Base-by-base conservation (phyloP, 352 stramenopile species). In the Phytopythium cucurbitacearum region DNA sequence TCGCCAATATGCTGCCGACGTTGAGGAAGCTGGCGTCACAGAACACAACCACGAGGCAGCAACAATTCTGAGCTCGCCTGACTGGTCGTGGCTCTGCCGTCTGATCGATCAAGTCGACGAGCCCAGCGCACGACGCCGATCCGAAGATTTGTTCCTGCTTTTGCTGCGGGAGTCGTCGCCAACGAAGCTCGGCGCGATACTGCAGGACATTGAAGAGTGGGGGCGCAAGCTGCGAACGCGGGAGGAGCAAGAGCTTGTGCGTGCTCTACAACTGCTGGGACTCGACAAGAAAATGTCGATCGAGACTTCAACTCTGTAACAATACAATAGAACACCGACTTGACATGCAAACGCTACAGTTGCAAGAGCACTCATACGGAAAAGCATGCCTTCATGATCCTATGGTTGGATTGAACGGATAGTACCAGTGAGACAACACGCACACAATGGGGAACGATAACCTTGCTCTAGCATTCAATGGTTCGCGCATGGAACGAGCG, bases 231-330 rank as follows among this genome's bases (percentile, higher is more conserved):
- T 44, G 34, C 43, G 5, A 21, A 49, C 11, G 56, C 59, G 15
- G 38, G 46, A 11, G 15, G 60, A 76, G 15, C 60, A 44, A 1
- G 35, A 76, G 40, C 50, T 69, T 16, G 52, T 49, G 34, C 51
- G 56, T 13, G 65, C 68, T 9, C 37, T 77, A 40, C 67, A 70
- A 45, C 46, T 77, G 49, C 13, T 77, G 0, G 68, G 64, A n/a
- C 53, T 70, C 40, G 68, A 77, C 51, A 77, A 77, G 58, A 67
- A 55, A 33, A 56, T 77, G 51, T 51, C 51, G 37, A 46, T 73
- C 42, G 45, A 53, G 48, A 1, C 21, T 28, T 28, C 21, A 28
- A 28, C 21, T 28, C 21, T 28, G 21, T 28, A 28, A 28, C 21
- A 28, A 28, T 28, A 28, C 21, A 28, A 28, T 28, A 28, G 21